Evolutionary conservation across 768 basidiomycete species (phyloP).

Genomic region (Rhodocollybia butyracea): DNA sequence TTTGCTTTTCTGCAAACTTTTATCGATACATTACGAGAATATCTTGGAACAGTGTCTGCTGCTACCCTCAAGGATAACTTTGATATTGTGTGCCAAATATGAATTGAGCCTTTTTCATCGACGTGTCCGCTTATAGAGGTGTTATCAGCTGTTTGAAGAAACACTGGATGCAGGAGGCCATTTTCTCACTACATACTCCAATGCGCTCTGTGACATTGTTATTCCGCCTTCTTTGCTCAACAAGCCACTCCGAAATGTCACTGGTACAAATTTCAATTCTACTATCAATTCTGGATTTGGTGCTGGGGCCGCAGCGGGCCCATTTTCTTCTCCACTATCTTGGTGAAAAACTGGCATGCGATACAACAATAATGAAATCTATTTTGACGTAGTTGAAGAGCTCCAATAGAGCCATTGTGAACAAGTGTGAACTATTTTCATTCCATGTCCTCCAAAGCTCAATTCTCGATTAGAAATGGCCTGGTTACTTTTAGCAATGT

Average conservation of each 20-base stretch:
- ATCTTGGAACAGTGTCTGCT: too few species aligned
- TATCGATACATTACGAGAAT: too few species aligned
- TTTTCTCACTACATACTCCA: slow-evolving; percentile 86
- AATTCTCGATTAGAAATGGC: too few species aligned
- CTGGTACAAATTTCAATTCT: too few species aligned
- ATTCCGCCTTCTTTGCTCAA: slow-evolving; percentile 85
- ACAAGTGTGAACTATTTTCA: too few species aligned
- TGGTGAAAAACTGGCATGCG: slow-evolving; percentile 86
- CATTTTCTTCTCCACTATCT: slow-evolving; percentile 88
- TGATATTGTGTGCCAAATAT: slow-evolving; percentile 92
- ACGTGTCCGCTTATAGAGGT: slow-evolving; percentile 84
- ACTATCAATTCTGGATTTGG: too few species aligned
- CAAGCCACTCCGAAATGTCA: too few species aligned
- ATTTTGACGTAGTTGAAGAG: slow-evolving; percentile 86
- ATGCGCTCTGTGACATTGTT: slow-evolving; percentile 89
- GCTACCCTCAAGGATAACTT: slow-evolving; percentile 86
- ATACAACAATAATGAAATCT: slow-evolving; percentile 88
- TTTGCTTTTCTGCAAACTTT: too few species aligned
- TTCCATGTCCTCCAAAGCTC: too few species aligned
- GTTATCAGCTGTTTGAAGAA: too few species aligned
- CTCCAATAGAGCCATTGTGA: too few species aligned
- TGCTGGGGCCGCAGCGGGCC: slow-evolving; percentile 39
- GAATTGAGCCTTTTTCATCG: slow-evolving; percentile 4
- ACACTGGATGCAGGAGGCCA: slow-evolving; percentile 92
- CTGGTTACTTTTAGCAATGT: too few species aligned